A percentile compares a stretch with the other conserved stretches of the same genome.
Evolutionary conservation across 441 rosid species (phyloP).

Genomic region (Lagerstroemia fauriei): DNA sequence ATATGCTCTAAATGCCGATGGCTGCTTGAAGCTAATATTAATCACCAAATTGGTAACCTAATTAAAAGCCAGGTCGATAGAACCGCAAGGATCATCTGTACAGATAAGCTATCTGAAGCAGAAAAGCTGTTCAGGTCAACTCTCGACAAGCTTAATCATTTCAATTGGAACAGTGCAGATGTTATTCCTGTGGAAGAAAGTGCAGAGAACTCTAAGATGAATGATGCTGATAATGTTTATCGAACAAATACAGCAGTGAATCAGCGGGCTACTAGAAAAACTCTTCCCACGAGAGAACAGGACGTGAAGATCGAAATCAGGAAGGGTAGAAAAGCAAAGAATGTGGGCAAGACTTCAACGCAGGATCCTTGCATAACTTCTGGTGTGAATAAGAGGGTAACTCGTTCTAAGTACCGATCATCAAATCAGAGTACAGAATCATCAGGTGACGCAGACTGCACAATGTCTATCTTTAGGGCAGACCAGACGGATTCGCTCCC

Average conservation of each 20-base stretch:
- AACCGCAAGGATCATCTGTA: constrained; percentile 16
- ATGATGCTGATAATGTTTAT: constrained; percentile 29
- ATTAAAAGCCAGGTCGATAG: constrained; percentile 42
- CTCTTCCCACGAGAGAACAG: constrained; percentile 21
- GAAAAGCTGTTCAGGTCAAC: constrained; percentile 62
- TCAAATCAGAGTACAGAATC: constrained; percentile 42
- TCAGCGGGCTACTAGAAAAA: constrained; percentile 21
- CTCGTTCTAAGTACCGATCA: constrained; percentile 72
- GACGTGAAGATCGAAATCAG: constrained; percentile 41
- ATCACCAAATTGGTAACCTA: constrained; percentile 72
- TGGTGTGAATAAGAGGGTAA: constrained; percentile 55
- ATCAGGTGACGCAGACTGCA: constrained; percentile 34
- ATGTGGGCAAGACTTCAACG: constrained; percentile 37
- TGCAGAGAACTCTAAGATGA: constrained; percentile 24
- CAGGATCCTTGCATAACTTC: constrained; percentile 44
- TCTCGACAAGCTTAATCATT: constrained; percentile 56
- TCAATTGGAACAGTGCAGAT: constrained; percentile 58
- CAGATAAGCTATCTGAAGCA: constrained; percentile 50
- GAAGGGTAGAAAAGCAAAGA: constrained; percentile 53
- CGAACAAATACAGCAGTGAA: constrained; percentile 26
- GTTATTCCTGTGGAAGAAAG: constrained; percentile 40
- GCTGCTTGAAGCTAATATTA: constrained; percentile 57
- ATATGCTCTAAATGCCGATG: constrained; percentile 65
- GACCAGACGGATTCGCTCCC: constrained; percentile 32
- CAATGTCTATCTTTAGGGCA: constrained; percentile 30